These are phyloP conservation scores for Breviolum minutum DNA, from an alignment of 73 alveolate genomes.

Conservation along the genomic window DNA sequence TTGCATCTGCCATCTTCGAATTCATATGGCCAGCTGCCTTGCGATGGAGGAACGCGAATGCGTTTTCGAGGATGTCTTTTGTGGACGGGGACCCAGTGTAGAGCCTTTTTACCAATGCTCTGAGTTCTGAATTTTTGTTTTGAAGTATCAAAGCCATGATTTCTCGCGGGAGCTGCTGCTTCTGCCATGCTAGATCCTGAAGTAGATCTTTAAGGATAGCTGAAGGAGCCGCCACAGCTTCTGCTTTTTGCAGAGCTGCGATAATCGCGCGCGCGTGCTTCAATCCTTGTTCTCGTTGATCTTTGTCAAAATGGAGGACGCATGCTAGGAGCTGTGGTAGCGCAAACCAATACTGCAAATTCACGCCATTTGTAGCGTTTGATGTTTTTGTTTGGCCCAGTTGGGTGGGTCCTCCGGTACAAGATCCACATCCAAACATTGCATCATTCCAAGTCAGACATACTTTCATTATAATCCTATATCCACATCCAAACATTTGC, in stretches of 20 bases:
- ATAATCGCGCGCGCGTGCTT: not conserved
- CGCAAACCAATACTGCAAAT: not conserved
- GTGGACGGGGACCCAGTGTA: not conserved
- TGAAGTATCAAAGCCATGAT: not conserved
- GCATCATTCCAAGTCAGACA: too few relatives aligned
- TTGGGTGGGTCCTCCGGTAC: too few relatives aligned
- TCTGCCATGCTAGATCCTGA: not conserved
- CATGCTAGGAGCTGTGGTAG: not conserved
- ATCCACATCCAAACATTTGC: too few relatives aligned
- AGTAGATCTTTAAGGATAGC: not conserved
- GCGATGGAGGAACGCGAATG: not conserved
- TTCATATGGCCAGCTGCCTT: not conserved
- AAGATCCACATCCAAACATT: too few relatives aligned
- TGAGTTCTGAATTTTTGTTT: not conserved
- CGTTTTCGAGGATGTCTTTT: constrained; percentile 7
- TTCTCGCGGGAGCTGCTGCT: not conserved
- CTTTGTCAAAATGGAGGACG: not conserved
- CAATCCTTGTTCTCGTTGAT: not conserved
- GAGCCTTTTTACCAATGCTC: not conserved
- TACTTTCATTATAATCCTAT: too few relatives aligned
- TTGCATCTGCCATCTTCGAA: not conserved
- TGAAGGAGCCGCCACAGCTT: not conserved
- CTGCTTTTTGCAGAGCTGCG: not conserved
- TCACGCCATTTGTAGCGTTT: too few relatives aligned
- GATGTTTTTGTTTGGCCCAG: too few relatives aligned